Percentiles rank a stretch among this genome's conserved stretches.
These are phyloP conservation scores for Polyplosphaeria fusca DNA, from an alignment of 495 filamentous ascomycete species.

Conservation along the genomic window DNA sequence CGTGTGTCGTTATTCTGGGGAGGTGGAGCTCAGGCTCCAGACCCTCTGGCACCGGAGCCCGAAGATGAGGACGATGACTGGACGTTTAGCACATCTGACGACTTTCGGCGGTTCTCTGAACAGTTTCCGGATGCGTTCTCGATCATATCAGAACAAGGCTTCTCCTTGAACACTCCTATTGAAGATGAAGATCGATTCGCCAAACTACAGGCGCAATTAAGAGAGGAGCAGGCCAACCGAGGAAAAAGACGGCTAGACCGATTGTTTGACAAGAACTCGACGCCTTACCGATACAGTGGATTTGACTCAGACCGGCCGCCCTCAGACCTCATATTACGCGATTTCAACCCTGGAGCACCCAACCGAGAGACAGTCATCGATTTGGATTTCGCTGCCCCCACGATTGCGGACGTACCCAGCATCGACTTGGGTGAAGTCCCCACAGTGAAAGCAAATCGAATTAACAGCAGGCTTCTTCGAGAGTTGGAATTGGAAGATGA, in stretches of 20 bases:
- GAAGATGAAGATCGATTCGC: conserved; percentile 30
- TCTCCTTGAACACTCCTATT: conserved; percentile 28
- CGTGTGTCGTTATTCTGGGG: conserved; percentile 77
- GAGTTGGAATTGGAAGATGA: conserved; percentile 44
- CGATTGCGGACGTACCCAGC: conserved; percentile 53
- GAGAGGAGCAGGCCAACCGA: conserved; percentile 33
- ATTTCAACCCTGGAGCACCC: conserved; percentile 34
- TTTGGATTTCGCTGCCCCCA: conserved; percentile 53
- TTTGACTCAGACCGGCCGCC: conserved; percentile 24
- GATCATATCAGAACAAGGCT: conserved; percentile 10
- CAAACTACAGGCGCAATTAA: conserved; percentile 28
- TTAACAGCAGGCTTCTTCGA: conserved; percentile 38
- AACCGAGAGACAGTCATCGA: conserved; percentile 42
- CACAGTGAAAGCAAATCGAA: conserved; percentile 53
- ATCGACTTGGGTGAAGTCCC: conserved; percentile 34
- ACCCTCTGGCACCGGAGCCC: conserved; percentile 40
- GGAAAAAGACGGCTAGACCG: conserved; percentile 32
- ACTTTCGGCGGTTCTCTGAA: conserved; percentile 53
- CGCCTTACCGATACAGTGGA: conserved; percentile 23
- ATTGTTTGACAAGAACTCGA: conserved; percentile 38
- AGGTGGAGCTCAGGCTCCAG: conserved; percentile 67
- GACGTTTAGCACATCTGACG: conserved; percentile 88
- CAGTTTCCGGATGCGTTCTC: conserved; percentile 25
- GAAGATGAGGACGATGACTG: conserved; percentile 68
- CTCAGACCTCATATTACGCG: conserved; percentile 40